A percentile compares a stretch with the other conserved stretches of the same genome.
Evolutionary conservation across 1,284 basidiomycete species (phyloP).

Genomic region (Stereum hirsutum): DNA sequence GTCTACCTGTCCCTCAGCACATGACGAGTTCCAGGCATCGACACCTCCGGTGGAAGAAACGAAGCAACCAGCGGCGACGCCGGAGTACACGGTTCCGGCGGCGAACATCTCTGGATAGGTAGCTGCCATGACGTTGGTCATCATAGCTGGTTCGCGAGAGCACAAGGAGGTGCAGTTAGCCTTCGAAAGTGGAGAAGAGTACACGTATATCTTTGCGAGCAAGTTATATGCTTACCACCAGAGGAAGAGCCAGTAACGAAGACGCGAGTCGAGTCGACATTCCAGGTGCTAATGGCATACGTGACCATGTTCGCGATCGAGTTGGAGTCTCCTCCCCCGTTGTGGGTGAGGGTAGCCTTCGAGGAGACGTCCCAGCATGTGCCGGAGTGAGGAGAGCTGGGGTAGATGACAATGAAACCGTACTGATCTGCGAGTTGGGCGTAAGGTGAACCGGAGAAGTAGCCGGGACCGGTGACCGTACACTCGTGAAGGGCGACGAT

Average conservation of each 20-base stretch:
- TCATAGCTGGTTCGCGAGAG: too few species aligned
- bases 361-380: conserved; percentile 49
- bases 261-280: conserved; percentile 34
- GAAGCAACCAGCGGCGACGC: conserved; percentile 49
- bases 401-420: conserved; percentile 38
- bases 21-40: conserved; percentile 38
- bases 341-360: conserved; percentile 40
- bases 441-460: conserved; percentile 39
- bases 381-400: conserved; percentile 34
- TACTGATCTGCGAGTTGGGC: conserved; percentile 35
- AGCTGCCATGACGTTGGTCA: conserved; percentile 46
- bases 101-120: conserved; percentile 47
- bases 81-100: conserved; percentile 39
- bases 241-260: conserved; percentile 44
- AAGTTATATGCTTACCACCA: too few species aligned
- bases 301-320: conserved; percentile 39
- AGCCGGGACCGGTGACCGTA: conserved; percentile 40
- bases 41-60: conserved; percentile 21
- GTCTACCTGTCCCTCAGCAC: conserved; percentile 33
- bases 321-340: conserved; percentile 44
- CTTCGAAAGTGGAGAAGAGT: too few species aligned
- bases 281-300: conserved; percentile 39
- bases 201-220: too few species aligned
- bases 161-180: too few species aligned
- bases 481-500: conserved; percentile 47